Conservation (phyloP, 1,139 yeast species). For the Pichia sp. region DNA sequence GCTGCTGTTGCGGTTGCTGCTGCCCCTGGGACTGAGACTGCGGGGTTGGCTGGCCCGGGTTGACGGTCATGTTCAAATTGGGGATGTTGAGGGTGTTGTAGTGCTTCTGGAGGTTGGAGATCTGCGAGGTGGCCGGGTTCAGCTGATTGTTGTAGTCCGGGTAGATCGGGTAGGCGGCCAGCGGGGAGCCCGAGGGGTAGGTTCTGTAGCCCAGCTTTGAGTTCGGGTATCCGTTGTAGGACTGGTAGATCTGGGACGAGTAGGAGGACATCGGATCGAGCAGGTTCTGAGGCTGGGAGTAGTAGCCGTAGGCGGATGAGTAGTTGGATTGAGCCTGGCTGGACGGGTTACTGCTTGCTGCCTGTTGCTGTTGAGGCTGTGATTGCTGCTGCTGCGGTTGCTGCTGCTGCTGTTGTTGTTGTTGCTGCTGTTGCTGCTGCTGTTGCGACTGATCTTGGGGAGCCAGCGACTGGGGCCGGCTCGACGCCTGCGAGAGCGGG, state of each 20-base stretch:
- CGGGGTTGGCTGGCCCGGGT: constrained; percentile 1
- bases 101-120: background rate
- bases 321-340: background rate
- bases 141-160: constrained; percentile 1
- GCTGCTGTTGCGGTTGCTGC: background rate
- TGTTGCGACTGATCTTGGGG: constrained; percentile 3
- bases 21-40: background rate
- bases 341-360: constrained; percentile 13
- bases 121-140: background rate
- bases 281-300: constrained; percentile 1
- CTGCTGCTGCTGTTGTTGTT: background rate
- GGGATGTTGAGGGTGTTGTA: background rate
- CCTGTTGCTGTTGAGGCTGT: constrained; percentile 13
- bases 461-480: background rate
- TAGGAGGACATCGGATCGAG: background rate
- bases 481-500: constrained; percentile 1
- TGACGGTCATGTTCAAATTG: background rate
- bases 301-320: background rate
- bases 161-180: constrained; percentile 1
- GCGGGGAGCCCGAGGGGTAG: background rate
- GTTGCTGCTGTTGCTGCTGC: background rate
- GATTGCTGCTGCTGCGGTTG: constrained; percentile 17
- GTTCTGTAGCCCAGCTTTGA: background rate
- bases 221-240: background rate
- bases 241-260: constrained; percentile 2